Evolutionary conservation across 768 basidiomycete species (phyloP).

Genomic region (Lactarius tabidus): DNA sequence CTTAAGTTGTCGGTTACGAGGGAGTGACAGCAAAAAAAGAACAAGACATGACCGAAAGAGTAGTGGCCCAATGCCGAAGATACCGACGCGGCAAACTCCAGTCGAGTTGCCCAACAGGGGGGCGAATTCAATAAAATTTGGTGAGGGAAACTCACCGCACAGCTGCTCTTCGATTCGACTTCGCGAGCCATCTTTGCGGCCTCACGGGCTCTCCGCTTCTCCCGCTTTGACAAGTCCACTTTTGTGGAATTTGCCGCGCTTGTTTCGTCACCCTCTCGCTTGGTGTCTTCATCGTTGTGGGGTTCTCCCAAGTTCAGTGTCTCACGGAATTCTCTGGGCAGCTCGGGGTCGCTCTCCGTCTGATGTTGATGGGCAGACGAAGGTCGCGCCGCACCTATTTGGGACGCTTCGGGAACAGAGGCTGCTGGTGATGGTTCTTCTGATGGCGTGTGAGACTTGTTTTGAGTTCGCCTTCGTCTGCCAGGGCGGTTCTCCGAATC

Average conservation of each 20-base stretch:
- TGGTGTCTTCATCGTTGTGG: conserved; percentile 7
- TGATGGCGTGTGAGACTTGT: conserved; percentile 9
- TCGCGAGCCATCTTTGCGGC: conserved; percentile 55
- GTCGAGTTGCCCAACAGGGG: not conserved
- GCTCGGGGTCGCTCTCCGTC: not conserved
- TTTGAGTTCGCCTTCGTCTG: conserved; percentile 10
- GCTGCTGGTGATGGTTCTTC: conserved; percentile 4
- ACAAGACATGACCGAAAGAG: conserved; percentile 4
- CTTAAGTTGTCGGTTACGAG: not conserved
- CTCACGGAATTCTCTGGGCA: conserved; percentile 6
- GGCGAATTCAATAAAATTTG: conserved; percentile 8
- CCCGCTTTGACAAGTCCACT: conserved; percentile 61
- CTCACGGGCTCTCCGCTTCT: conserved; percentile 75
- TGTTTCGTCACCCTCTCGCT: conserved; percentile 13
- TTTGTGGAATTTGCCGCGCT: conserved; percentile 19
- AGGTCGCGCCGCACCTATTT: not conserved
- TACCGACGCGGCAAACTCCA: not conserved
- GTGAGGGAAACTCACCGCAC: conserved; percentile 9
- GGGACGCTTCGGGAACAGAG: not conserved
- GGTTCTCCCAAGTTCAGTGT: not conserved
- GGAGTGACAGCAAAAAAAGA: not conserved
- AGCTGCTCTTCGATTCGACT: conserved; percentile 17
- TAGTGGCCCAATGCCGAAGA: conserved; percentile 1
- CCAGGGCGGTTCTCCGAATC: not conserved
- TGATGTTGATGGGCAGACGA: not conserved